Evolutionary conservation across 805 yeast genomes (phyloP).

Genomic region (Jamesozyma rosinii): DNA sequence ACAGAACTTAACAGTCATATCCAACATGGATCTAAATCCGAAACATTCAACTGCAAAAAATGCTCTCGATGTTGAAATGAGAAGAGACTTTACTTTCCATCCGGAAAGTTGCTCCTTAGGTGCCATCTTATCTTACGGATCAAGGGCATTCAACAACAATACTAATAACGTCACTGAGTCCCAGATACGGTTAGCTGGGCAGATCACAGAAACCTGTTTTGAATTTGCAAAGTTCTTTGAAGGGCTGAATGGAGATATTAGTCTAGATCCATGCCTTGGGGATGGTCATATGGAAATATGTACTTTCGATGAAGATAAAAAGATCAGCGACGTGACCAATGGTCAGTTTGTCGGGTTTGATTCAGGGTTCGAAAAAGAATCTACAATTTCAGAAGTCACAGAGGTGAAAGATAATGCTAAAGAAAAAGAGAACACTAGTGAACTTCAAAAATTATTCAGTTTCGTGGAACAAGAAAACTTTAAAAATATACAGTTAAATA

Average conservation of each 20-base stretch:
- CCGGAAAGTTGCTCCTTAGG: conserved; percentile 47
- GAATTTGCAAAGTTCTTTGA: conserved; percentile 34
- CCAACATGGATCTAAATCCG: conserved; percentile 6
- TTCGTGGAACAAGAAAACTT: conserved; percentile 5
- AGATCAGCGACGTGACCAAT: conserved; percentile 13
- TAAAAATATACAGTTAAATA: conserved; percentile 1
- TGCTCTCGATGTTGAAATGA: conserved; percentile 17
- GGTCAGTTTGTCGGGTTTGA: conserved; percentile 16
- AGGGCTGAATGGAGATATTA: conserved; percentile 11
- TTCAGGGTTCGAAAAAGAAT: neutral
- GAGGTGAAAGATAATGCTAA: neutral
- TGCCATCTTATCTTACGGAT: conserved; percentile 43
- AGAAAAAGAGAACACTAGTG: conserved; percentile 1
- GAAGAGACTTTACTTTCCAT: conserved; percentile 30
- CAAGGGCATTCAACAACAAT: conserved; percentile 29
- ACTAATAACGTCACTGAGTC: conserved; percentile 15
- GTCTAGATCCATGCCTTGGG: conserved; percentile 4
- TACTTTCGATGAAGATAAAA: conserved; percentile 13
- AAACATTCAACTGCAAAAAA: conserved; percentile 17
- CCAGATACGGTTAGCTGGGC: conserved; percentile 34
- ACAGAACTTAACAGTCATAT: conserved; percentile 3
- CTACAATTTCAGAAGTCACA: neutral
- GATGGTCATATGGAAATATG: conserved; percentile 4
- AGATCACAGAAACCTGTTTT: conserved; percentile 42
- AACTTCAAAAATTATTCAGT: conserved; percentile 2